phyloP scores from a whole-genome alignment of 305 asterid species.

The Salvia sclarea region DNA sequence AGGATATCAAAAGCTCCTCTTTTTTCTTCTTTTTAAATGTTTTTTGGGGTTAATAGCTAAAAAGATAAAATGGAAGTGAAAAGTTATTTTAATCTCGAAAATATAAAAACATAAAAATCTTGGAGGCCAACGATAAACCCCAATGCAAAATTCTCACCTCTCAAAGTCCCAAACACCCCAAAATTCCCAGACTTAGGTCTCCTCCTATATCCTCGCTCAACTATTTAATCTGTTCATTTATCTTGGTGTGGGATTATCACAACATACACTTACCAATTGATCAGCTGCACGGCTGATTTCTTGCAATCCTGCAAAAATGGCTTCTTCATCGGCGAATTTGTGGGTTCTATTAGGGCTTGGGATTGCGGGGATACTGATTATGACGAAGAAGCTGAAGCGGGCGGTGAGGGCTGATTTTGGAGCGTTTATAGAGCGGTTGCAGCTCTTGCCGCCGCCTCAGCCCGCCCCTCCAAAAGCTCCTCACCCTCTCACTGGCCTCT shows the following conservation, averaged over 20 bases:
- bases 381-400: slow-evolving; percentile 83
- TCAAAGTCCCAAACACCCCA: slow-evolving; percentile 27
- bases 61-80: background rate
- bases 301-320: slow-evolving; percentile 44
- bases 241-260: slow-evolving; percentile 5
- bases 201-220: slow-evolving; percentile 17
- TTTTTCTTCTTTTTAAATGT: no score
- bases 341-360: slow-evolving; percentile 96
- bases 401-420: slow-evolving; percentile 82
- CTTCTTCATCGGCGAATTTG: slow-evolving; percentile 71
- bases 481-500: slow-evolving; percentile 82
- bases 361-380: slow-evolving; percentile 79
- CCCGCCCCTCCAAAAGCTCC: slow-evolving; percentile 98
- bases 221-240: background rate
- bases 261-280: background rate
- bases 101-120: background rate
- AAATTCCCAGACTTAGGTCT: slow-evolving; percentile 29
- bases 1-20: no score
- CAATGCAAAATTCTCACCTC: slow-evolving; percentile 23
- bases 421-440: slow-evolving; percentile 80
- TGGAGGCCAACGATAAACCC: slow-evolving; percentile 33
- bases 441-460: slow-evolving; percentile 98
- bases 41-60: background rate
- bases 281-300: slow-evolving; percentile 23
- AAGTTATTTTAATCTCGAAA: background rate